Evolutionary conservation across 495 filamentous ascomycete species (phyloP).

Genomic region (Podospora bellae-mahoneyi): DNA sequence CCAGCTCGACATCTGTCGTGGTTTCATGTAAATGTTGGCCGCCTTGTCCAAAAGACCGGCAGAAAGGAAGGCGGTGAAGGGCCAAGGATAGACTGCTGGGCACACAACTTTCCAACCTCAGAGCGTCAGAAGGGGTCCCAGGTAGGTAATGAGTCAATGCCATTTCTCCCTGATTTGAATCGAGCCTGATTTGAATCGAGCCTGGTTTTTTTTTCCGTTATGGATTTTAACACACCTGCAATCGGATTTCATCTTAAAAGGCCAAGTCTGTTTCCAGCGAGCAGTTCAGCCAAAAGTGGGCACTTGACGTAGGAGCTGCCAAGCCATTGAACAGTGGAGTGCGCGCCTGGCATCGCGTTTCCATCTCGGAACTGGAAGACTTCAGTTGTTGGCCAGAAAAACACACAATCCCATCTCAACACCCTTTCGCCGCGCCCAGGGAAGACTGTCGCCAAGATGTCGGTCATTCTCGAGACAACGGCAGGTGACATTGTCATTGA

Average conservation of each 20-base stretch:
- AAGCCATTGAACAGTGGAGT: neutral
- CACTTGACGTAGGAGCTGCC: neutral
- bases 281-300: neutral
- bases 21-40: neutral
- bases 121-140: neutral
- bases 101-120: neutral
- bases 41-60: neutral
- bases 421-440: neutral
- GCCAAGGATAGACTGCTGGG: neutral
- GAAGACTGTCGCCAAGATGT: slow-evolving; percentile 39
- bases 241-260: too few species aligned
- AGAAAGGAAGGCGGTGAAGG: neutral
- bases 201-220: too few species aligned
- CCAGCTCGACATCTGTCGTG: neutral
- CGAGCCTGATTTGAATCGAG: too few species aligned
- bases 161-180: too few species aligned
- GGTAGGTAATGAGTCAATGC: too few species aligned
- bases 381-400: neutral
- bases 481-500: slow-evolving; percentile 92
- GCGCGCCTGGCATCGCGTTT: neutral
- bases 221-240: too few species aligned
- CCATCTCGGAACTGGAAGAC: neutral
- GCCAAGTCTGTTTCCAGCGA: too few species aligned
- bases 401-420: neutral
- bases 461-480: slow-evolving; percentile 86